A percentile compares a stretch with the other conserved stretches of the same genome.
Conservation (phyloP, 1,284 basidiomycete genomes). For the Melampsora larici-populina region DNA sequence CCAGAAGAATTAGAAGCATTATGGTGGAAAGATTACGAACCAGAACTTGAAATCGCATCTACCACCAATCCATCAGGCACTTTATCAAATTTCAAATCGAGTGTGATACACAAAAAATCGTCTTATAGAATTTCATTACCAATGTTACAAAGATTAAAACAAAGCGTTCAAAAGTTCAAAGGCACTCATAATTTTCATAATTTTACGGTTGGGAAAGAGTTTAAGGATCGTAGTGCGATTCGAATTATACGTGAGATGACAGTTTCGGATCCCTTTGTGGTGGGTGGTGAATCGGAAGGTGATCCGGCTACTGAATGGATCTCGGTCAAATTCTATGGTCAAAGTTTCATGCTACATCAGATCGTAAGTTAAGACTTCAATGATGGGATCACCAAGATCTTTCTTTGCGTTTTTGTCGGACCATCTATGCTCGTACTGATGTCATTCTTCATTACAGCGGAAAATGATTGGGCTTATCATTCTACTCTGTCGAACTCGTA, state of each 20-base stretch:
- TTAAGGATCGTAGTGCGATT: slow-evolving; percentile 73
- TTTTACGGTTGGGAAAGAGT: slow-evolving; percentile 85
- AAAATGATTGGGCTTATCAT: slow-evolving; percentile 95
- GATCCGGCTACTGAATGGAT: slow-evolving; percentile 94
- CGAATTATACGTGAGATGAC: slow-evolving; percentile 81
- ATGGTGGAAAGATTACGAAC: slow-evolving; percentile 52
- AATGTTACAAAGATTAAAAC: slow-evolving; percentile 63
- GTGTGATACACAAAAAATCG: slow-evolving; percentile 59
- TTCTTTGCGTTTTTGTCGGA: slow-evolving; percentile 45
- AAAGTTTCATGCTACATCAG: slow-evolving; percentile 99
- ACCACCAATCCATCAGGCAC: background rate
- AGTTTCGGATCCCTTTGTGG: slow-evolving; percentile 57
- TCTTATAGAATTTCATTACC: slow-evolving; percentile 64
- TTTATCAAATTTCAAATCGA: slow-evolving; percentile 14
- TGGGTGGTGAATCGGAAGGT: slow-evolving; percentile 54
- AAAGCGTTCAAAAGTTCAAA: slow-evolving; percentile 65
- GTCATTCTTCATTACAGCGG: slow-evolving; percentile 61
- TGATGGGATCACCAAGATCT: slow-evolving; percentile 43
- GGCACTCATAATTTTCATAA: slow-evolving; percentile 89
- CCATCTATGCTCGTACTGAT: background rate
- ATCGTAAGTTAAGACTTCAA: slow-evolving; percentile 56
- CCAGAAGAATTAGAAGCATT: slow-evolving; percentile 55
- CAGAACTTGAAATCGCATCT: slow-evolving; percentile 47
- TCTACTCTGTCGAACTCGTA: slow-evolving; percentile 69
- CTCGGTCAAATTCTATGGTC: slow-evolving; percentile 86